Conservation (phyloP, 2,329 filamentous ascomycete genomes). For the Cryphonectria parasitica region DNA sequence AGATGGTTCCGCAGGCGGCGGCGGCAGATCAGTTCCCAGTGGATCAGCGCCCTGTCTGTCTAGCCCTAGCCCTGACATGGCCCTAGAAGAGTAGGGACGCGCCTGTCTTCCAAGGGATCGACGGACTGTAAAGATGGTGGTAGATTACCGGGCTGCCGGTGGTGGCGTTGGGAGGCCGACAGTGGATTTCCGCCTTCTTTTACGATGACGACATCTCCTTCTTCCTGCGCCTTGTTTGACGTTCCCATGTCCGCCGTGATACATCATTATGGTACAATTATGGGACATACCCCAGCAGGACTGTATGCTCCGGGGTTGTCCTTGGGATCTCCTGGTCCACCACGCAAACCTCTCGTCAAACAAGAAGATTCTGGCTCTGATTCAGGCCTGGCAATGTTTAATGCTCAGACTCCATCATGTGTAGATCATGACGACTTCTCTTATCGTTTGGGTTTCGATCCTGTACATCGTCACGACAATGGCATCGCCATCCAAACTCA, state of each 20-base stretch:
- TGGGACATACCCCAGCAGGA: not conserved
- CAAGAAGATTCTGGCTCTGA: not conserved
- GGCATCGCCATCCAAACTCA: not conserved
- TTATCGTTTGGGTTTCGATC: not conserved
- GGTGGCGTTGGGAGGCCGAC: conserved; percentile 1
- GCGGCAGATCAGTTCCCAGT: not conserved
- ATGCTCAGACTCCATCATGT: not conserved
- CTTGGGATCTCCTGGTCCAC: too few relatives aligned
- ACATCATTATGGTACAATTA: not conserved
- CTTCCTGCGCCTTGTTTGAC: not conserved
- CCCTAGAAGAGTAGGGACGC: not conserved
- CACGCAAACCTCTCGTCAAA: not conserved
- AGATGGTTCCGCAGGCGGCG: not conserved
- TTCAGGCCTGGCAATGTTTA: not conserved
- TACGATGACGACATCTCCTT: conserved; percentile 2
- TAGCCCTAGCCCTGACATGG: not conserved
- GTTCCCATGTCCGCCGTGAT: too few relatives aligned
- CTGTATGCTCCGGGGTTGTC: too few relatives aligned
- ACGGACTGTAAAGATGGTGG: not conserved
- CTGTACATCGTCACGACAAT: not conserved
- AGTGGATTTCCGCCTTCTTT: not conserved
- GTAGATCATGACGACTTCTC: not conserved
- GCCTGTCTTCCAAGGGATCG: not conserved
- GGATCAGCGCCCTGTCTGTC: not conserved
- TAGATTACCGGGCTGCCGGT: conserved; percentile 1